phyloP scores from a whole-genome alignment of 306 rosid genomes.

The Cicer cuneatum region DNA sequence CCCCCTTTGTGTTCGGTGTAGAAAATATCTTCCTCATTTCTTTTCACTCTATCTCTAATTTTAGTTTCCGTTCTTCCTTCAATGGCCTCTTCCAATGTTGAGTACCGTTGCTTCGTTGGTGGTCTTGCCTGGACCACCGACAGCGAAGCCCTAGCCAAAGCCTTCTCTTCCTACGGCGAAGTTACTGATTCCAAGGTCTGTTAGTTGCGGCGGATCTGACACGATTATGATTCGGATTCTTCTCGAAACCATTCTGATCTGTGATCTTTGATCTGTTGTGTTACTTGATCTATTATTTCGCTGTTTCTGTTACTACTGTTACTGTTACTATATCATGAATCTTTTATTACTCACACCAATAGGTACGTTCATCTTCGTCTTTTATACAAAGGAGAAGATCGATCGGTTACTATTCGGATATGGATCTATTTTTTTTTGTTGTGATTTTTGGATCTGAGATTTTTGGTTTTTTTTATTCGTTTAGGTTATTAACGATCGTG shows the following conservation, averaged over 20 bases:
- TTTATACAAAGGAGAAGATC: slow-evolving; percentile 73
- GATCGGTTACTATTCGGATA: slow-evolving; percentile 72
- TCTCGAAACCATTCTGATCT: slow-evolving; percentile 52
- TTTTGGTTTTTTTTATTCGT: rapidly evolving
- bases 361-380: slow-evolving; percentile 95
- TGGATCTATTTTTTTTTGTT: not conserved
- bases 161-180: slow-evolving; percentile 69
- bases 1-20: not conserved
- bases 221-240: slow-evolving; percentile 61
- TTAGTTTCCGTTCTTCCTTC: not conserved
- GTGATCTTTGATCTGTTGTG: slow-evolving; percentile 55
- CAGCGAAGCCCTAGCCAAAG: slow-evolving; percentile 59
- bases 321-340: slow-evolving; percentile 56
- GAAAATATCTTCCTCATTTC: not conserved
- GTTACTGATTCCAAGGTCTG: slow-evolving; percentile 96
- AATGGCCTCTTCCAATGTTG: slow-evolving; percentile 75
- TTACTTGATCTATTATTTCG: slow-evolving; percentile 66
- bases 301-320: slow-evolving; percentile 54
- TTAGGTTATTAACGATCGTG: slow-evolving; percentile 88
- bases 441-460: slow-evolving; percentile 32
- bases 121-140: slow-evolving; percentile 99
- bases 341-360: slow-evolving; percentile 62
- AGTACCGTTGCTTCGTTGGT: slow-evolving; percentile 89
- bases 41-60: not conserved
- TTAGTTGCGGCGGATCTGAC: slow-evolving; percentile 79